These are phyloP conservation scores for Leavenworthia alabamica DNA, from an alignment of 345 rosid species.

Conservation along the genomic window DNA sequence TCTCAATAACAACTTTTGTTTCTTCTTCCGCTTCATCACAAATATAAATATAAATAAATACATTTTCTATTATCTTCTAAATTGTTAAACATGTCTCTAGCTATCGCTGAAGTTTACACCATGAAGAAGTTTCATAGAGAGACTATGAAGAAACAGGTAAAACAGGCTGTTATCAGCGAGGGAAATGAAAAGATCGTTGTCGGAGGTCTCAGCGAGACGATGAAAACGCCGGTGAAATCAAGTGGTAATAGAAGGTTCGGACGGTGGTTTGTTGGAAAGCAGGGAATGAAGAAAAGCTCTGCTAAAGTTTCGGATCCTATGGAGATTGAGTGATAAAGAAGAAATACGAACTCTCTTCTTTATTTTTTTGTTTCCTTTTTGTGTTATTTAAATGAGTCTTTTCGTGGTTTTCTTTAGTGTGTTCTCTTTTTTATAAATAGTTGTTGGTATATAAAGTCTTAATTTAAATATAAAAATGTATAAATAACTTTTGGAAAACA, in stretches of 20 bases:
- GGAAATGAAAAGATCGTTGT: constrained; percentile 11
- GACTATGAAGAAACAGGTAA: constrained; percentile 22
- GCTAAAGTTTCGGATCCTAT: constrained; percentile 33
- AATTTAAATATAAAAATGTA: too few relatives aligned
- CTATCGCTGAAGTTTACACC: constrained; percentile 27
- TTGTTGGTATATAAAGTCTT: constrained; percentile 9
- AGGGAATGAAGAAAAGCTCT: constrained; percentile 21
- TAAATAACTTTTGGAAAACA: too few relatives aligned
- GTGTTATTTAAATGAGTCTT: not conserved
- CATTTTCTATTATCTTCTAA: not conserved
- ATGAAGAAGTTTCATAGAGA: constrained; percentile 24
- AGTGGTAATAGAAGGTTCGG: constrained; percentile 14
- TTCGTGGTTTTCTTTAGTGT: not conserved
- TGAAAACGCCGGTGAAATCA: constrained; percentile 4
- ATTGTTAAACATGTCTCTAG: constrained; percentile 20
- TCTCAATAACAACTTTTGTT: not conserved
- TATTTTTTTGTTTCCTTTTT: too few relatives aligned
- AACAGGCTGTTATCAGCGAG: not conserved
- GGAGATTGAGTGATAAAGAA: constrained; percentile 18
- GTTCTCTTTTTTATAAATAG: constrained; percentile 1
- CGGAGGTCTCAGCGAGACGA: constrained; percentile 1
- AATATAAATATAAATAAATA: too few relatives aligned
- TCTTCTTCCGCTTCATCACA: not conserved
- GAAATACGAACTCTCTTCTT: not conserved
- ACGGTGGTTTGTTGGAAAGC: constrained; percentile 21